Evolutionary conservation across 352 stramenopile species (phyloP), one percentile per base, ranked within the genome.

Genomic region (Globisporangium abappressorium): DNA sequence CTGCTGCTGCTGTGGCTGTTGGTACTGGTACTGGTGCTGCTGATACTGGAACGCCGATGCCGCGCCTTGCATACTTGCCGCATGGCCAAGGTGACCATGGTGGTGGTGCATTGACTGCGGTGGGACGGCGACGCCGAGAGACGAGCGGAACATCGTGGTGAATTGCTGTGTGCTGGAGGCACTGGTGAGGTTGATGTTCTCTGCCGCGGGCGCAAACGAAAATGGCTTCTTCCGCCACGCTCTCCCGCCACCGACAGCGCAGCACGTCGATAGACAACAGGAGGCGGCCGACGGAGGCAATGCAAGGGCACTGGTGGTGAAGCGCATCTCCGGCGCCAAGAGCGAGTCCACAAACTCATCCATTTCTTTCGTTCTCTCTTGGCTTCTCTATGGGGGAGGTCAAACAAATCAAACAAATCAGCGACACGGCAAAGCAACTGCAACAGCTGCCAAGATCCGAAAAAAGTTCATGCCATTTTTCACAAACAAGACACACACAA

Each of bases 131-230:
- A 59, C 51, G 4, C 36, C 28, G 14, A 63, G 63, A 18, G 63
- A 53, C 15, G 63, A 62, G 63, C 63, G 63, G 54, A 68, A 68
- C 63, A 68, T 68, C 54, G 28, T 66, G 30, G 12, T 9, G 24
- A 51, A 18, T 51, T 51, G 43, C 5, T 33, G 30, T 33, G 30
- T 33, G 30, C 30, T 6, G 18, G 43, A 46, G 7, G 43, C 18
- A 18, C 18, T 22, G 43, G 15, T 22, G 38, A 46, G 12, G 38
- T 46, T 46, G 43, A 11, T 38, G 51, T 62, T 56, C 62, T 68
- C 62, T 68, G 62, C 62, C 62, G 63, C 64, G 22, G 15, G 55
- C 53, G 64, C 36, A 54, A 63, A 69, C 41, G 54, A 64, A 69
- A 64, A 34, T 62, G 51, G 38, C 38, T 46, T 12, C 38, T 46